phyloP scores from a whole-genome alignment of 108 stramenopile genomes.

The Skeletonema tropicum region DNA sequence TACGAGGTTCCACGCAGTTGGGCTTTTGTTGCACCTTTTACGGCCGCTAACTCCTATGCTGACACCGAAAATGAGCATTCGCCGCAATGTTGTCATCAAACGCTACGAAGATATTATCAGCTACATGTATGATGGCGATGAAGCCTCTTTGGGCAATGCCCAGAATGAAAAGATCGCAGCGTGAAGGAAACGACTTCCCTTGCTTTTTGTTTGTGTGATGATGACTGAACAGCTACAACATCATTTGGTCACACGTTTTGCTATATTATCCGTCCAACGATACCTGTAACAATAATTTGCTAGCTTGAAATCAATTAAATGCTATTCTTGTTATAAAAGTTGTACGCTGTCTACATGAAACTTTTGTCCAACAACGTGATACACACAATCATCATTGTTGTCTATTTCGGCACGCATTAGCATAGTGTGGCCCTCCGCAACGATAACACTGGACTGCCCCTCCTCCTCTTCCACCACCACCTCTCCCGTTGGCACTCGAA shows the following conservation, averaged over 20 bases:
- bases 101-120: conserved; percentile 82
- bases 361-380: not conserved
- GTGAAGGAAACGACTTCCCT: not conserved
- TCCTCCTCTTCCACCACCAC: conserved; percentile 3
- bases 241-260: not conserved
- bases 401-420: conserved; percentile 59
- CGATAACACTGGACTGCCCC: conserved; percentile 41
- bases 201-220: not conserved
- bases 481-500: conserved; percentile 31
- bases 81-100: conserved; percentile 90
- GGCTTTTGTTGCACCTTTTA: conserved; percentile 92
- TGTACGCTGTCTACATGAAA: not conserved
- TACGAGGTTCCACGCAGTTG: conserved; percentile 87
- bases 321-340: not conserved
- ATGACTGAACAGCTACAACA: not conserved
- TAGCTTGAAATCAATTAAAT: not conserved
- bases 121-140: conserved; percentile 76
- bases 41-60: conserved; percentile 93
- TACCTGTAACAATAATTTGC: not conserved
- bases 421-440: conserved; percentile 63
- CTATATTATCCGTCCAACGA: not conserved
- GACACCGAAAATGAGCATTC: conserved; percentile 96
- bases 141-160: not conserved
- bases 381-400: conserved; percentile 9
- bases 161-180: conserved; percentile 50